Conservation (phyloP, 768 basidiomycete genomes). For the Sistotremastrum suecicum region DNA sequence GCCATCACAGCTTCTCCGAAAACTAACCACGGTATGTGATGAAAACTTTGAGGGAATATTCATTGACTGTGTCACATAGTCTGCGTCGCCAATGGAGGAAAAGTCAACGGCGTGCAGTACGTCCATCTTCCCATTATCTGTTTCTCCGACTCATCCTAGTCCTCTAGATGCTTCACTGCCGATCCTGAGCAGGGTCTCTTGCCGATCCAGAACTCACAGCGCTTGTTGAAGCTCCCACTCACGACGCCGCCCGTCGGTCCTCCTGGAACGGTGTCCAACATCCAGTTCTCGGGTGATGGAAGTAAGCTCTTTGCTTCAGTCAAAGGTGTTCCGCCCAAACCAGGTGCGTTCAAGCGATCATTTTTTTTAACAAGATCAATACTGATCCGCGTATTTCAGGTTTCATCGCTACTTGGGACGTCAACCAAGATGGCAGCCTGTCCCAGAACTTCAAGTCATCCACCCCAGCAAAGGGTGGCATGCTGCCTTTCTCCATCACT, state of each 20-base stretch:
- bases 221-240: slow-evolving; percentile 8
- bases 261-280: slow-evolving; percentile 6
- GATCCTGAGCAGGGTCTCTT: slow-evolving; percentile 8
- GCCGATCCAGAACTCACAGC: slow-evolving; percentile 7
- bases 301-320: slow-evolving; percentile 9
- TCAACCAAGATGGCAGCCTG: slow-evolving; percentile 29
- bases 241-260: slow-evolving; percentile 10
- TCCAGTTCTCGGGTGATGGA: slow-evolving; percentile 10
- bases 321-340: slow-evolving; percentile 8
- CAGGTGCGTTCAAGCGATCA: no score
- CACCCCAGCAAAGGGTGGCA: slow-evolving; percentile 24
- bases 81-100: slow-evolving; percentile 24
- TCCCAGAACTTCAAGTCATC: slow-evolving; percentile 25
- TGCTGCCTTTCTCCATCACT: slow-evolving; percentile 36
- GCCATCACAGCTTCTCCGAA: slow-evolving; percentile 22
- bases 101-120: slow-evolving; percentile 21
- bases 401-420: slow-evolving; percentile 37
- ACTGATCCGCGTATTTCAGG: slow-evolving; percentile 5
- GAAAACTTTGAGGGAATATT: no score
- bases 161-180: slow-evolving; percentile 7
- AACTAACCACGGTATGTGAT: slow-evolving; percentile 5
- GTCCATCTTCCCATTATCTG: slow-evolving; percentile 2
- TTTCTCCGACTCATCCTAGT: neutral
- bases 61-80: slow-evolving; percentile 6
- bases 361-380: no score